Conservation (phyloP, 305 asterid genomes). For the Rubia tinctorum region DNA sequence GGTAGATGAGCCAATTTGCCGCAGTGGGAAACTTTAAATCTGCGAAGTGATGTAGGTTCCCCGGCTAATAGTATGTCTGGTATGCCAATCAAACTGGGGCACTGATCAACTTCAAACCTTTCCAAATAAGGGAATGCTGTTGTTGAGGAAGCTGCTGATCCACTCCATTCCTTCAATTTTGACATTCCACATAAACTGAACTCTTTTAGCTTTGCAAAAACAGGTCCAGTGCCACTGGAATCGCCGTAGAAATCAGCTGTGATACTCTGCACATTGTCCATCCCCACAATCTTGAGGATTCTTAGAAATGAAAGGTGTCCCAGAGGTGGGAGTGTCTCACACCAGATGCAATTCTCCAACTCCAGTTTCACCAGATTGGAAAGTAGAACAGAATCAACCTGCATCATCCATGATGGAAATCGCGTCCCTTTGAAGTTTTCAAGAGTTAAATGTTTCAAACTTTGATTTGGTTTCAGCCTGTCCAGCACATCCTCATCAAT, state of each 20-base stretch:
- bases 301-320: neutral
- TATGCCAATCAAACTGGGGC: neutral
- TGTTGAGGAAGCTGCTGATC: neutral
- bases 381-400: neutral
- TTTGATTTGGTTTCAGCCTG: conserved; percentile 10
- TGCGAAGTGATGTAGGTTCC: neutral
- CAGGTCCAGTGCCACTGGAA: neutral
- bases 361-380: neutral
- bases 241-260: neutral
- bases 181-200: conserved; percentile 1
- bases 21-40: neutral
- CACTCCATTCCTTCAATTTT: neutral
- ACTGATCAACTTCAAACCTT: conserved; percentile 2
- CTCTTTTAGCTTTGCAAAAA: neutral
- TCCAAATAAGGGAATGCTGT: neutral
- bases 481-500: conserved; percentile 16
- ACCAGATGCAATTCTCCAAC: neutral
- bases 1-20: neutral
- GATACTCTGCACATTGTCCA: neutral
- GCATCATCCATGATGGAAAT: conserved; percentile 19
- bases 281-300: neutral
- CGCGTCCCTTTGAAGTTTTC: conserved; percentile 7
- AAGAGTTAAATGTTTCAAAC: neutral
- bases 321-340: neutral
- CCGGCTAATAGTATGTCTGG: neutral